Base-by-base conservation (phyloP, 257 asterid genomes). In the Nicotiana benthamiana region DNA sequence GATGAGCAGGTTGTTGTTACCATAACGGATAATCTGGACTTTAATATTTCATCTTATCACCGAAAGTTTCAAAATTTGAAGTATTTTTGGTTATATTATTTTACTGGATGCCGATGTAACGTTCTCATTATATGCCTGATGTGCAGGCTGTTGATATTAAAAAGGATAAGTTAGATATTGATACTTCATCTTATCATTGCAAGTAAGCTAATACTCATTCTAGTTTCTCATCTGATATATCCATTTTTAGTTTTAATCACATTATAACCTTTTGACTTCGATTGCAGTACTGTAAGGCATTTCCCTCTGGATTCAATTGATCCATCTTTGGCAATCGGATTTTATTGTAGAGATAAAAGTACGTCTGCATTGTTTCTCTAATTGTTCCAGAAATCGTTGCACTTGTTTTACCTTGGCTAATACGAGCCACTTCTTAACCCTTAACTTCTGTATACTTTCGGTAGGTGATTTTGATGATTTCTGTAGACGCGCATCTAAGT, bases 401-500 rank as follows among this genome's bases (percentile, higher is more conserved):
- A 1, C 43, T 77, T 36, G 46, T 32, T 32, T 59, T 34, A 34
- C 60, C 13, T 27, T 24, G 62, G 59, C 26, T 63, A 40, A 40
- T 6, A 40, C 1, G 6, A 43, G 36, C 22, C 2, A 0, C 15
- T 46, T 79, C 30, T 48, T 63, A 27, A 26, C 52, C 8, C 3
- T 10, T n/a, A 17, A 85, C 62, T 78, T 66, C 18, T 82, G 15
- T 60, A 43, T 36, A 6, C 16, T 84, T 75, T 40, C 64, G 82
- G 40, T 88, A 95, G 99, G 89, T 83, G 99, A 95, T 83, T 93
- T 95, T 20, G 95, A 91, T 80, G 97, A 95, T 85, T 95, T 95
- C 64, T 90, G 97, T 82, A 40, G 34, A 15, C 96, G 95, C 4
- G 90, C 98, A 17, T 85, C 90, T 16, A 86, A 93, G 81, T 83